Conservation (phyloP, 768 basidiomycete genomes). For the Leccinum longicurvipes region DNA sequence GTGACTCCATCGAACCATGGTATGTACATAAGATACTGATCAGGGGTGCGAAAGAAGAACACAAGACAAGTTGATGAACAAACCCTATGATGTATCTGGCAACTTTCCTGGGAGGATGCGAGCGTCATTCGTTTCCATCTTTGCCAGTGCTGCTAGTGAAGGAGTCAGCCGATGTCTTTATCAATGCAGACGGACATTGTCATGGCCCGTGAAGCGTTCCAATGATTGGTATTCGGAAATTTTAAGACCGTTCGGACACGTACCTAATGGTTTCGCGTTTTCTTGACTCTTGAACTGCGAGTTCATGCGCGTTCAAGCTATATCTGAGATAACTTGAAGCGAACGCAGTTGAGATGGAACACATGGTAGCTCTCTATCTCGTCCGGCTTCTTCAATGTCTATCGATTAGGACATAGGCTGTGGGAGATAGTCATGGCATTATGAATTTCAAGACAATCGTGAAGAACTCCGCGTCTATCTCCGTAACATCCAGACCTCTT, state of each 20-base stretch:
- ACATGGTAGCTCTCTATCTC: not conserved
- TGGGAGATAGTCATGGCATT: not conserved
- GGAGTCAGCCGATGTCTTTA: not conserved
- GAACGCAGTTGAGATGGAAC: not conserved
- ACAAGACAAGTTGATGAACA: not conserved
- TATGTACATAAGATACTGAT: not conserved
- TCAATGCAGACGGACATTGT: not conserved
- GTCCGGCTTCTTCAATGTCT: not conserved
- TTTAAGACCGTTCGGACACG: not conserved
- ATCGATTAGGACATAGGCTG: not conserved
- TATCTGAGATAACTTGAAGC: not conserved
- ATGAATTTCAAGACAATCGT: not conserved
- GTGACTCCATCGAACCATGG: too few relatives aligned
- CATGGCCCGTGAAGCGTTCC: not conserved
- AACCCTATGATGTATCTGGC: too few relatives aligned
- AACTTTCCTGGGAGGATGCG: not conserved
- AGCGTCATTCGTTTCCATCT: not conserved
- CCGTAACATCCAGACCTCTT: not conserved
- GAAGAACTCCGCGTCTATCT: not conserved
- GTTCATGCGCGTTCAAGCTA: not conserved
- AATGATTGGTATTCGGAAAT: not conserved
- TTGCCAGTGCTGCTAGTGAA: too few relatives aligned
- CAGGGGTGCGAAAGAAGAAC: too few relatives aligned
- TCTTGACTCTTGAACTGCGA: not conserved
- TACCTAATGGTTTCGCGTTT: not conserved